Evolutionary conservation across 257 asterid genomes (phyloP).

Genomic region (Fraxinus anomala): DNA sequence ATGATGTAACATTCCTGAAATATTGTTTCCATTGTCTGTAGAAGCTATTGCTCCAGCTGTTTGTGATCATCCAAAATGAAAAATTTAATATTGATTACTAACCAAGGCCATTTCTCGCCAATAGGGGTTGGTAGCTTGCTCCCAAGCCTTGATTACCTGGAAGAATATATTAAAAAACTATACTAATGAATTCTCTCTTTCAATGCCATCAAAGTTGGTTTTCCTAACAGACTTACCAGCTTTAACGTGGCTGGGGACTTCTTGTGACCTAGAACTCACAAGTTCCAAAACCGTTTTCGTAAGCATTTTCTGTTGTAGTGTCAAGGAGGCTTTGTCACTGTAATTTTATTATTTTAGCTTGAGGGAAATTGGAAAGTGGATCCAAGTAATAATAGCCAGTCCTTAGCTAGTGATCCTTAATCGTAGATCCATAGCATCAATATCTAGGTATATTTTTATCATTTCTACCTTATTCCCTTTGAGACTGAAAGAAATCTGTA

Average conservation of each 20-base stretch:
- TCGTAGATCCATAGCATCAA: not conserved
- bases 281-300: not conserved
- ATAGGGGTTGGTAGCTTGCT: not conserved
- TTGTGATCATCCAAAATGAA: not conserved
- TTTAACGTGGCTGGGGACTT: not conserved
- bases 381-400: not conserved
- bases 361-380: not conserved
- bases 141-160: not conserved
- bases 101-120: not conserved
- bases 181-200: not conserved
- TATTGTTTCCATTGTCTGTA: not conserved
- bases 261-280: not conserved
- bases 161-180: not conserved
- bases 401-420: not conserved
- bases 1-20: not conserved
- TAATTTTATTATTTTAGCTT: not conserved
- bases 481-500: not conserved
- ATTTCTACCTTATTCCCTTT: not conserved
- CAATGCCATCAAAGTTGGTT: not conserved
- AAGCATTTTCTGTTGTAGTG: not conserved
- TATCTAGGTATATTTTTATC: not conserved
- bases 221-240: not conserved
- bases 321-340: not conserved
- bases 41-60: not conserved
- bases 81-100: not conserved